Conservation (phyloP, 306 rosid species). For the Cicer cuneatum region DNA sequence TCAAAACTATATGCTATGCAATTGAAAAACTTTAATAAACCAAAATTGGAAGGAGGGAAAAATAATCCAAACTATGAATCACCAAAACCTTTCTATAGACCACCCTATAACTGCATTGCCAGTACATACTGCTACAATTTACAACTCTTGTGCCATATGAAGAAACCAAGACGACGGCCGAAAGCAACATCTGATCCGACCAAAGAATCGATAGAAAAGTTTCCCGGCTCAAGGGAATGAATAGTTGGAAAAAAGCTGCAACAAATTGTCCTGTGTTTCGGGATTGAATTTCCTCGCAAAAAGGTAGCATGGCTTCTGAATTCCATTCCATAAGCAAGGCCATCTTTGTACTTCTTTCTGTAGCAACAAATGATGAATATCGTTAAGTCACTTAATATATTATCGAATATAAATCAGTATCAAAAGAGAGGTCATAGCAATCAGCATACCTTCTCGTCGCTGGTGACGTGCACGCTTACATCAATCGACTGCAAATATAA, state of each 20-base stretch:
- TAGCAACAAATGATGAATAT: slow-evolving; percentile 20
- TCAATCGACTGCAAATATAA: slow-evolving; percentile 80
- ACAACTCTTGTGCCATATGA: slow-evolving; percentile 57
- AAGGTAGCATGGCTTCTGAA: slow-evolving; percentile 87
- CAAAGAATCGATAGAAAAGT: slow-evolving; percentile 68
- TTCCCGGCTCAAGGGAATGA: slow-evolving; percentile 62
- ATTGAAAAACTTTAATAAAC: slow-evolving; percentile 35
- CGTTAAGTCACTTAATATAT: background rate
- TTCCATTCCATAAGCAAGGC: slow-evolving; percentile 97
- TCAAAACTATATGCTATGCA: slow-evolving; percentile 38
- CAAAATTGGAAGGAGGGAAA: slow-evolving; percentile 37
- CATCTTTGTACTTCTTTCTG: slow-evolving; percentile 89
- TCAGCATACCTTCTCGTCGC: slow-evolving; percentile 73
- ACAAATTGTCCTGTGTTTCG: slow-evolving; percentile 60
- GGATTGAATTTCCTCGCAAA: slow-evolving; percentile 95
- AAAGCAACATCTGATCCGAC: slow-evolving; percentile 56
- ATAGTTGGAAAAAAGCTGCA: slow-evolving; percentile 75
- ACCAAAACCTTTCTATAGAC: slow-evolving; percentile 47
- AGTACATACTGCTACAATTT: slow-evolving; percentile 58
- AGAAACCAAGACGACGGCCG: slow-evolving; percentile 58
- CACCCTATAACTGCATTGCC: slow-evolving; percentile 47
- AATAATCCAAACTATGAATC: slow-evolving; percentile 39
- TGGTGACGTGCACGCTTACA: slow-evolving; percentile 87
- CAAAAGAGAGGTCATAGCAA: background rate
- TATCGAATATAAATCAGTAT: slow-evolving; percentile 18